Conservation (phyloP, 1,284 basidiomycete genomes). For the Rhodofomes roseus region DNA sequence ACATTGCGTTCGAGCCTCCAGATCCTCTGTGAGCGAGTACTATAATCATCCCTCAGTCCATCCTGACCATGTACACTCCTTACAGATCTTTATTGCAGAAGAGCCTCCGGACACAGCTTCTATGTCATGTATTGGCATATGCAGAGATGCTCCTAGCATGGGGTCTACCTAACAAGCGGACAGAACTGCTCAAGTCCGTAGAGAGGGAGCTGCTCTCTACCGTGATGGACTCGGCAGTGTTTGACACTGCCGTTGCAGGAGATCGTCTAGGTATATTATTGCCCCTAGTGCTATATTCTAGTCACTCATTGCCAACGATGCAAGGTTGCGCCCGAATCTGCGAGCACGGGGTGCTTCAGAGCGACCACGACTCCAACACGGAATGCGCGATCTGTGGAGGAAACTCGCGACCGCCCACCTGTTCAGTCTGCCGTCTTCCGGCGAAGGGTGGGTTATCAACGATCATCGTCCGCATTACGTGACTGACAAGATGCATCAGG, state of each 20-base stretch:
- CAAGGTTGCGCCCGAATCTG: constrained; percentile 31
- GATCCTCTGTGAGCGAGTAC: constrained; percentile 16
- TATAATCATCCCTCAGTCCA: not conserved
- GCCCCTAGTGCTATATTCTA: not conserved
- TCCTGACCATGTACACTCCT: not conserved
- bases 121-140: constrained; percentile 64
- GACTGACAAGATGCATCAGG: constrained; percentile 11
- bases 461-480: not conserved
- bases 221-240: constrained; percentile 23
- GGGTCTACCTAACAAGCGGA: constrained; percentile 62
- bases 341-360: constrained; percentile 26
- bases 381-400: constrained; percentile 48
- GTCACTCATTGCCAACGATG: not conserved
- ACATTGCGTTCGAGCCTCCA: constrained; percentile 21
- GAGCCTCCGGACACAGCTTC: constrained; percentile 37
- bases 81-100: constrained; percentile 12
- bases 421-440: constrained; percentile 74
- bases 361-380: constrained; percentile 7
- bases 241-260: constrained; percentile 33
- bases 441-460: constrained; percentile 57
- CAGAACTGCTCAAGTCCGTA: constrained; percentile 66
- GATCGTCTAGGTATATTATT: constrained; percentile 19
- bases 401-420: constrained; percentile 45
- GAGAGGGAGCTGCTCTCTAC: constrained; percentile 29
- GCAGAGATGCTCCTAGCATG: constrained; percentile 73